phyloP scores from a whole-genome alignment of 768 basidiomycete species.

The Russula dissimulans region DNA sequence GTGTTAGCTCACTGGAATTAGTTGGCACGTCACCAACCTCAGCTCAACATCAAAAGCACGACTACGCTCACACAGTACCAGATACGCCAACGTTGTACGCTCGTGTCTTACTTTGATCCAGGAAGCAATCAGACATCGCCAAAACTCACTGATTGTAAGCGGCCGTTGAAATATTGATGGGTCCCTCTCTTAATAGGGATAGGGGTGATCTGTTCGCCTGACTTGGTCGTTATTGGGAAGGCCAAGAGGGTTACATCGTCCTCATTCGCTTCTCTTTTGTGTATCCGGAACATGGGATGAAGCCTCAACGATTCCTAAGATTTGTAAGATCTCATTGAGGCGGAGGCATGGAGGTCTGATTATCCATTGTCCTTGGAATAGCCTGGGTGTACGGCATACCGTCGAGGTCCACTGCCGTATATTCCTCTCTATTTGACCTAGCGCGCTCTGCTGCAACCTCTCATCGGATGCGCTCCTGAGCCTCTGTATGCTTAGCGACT shows the following conservation, averaged over 20 bases:
- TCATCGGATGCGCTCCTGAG: constrained; percentile 5
- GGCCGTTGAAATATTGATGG: not conserved
- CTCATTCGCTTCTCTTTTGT: constrained; percentile 5
- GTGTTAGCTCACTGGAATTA: not conserved
- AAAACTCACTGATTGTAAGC: not conserved
- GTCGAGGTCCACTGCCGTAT: not conserved
- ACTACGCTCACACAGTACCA: not conserved
- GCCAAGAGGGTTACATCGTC: constrained; percentile 21
- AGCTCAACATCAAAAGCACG: no score
- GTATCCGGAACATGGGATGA: not conserved
- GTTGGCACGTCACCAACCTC: not conserved
- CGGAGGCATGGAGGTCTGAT: no score
- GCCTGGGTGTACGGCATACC: not conserved
- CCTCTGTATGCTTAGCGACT: not conserved
- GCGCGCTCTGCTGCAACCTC: constrained; percentile 4
- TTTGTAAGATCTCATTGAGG: no score
- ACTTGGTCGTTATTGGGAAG: not conserved
- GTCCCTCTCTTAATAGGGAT: constrained; percentile 4
- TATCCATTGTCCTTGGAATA: not conserved
- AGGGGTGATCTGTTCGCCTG: not conserved
- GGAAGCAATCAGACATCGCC: not conserved
- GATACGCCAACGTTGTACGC: not conserved
- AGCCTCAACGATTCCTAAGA: not conserved
- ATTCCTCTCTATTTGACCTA: not conserved
- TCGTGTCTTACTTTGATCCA: not conserved